Base-by-base conservation (phyloP, 495 filamentous ascomycete genomes). In the Penicillium cataractarum region DNA sequence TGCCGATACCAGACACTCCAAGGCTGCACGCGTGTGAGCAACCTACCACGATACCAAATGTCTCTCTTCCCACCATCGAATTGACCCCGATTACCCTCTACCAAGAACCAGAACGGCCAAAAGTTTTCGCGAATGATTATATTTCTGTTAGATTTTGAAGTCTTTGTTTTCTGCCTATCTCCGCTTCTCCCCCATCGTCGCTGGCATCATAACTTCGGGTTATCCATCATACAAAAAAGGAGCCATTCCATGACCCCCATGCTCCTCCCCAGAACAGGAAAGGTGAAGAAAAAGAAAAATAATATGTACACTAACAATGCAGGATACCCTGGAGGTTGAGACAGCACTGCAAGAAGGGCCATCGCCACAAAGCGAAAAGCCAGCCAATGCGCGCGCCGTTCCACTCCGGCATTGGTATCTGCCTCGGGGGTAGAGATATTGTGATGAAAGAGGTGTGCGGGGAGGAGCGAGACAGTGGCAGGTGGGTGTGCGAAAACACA, bases 281-380 rank as follows among this genome's bases (percentile, higher is more conserved):
- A 35, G 32, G 32, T 27, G 51, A 37, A 54, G 29, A 52, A 57
- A 67, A 67, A 24, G n/a, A 71, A 68, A 70, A 39, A 62, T 66
- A 71, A 61, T 80, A 80, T 80, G 71, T 80, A 80, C 78, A 80
- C 66, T 77, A 73, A 76, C 70, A 67, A 67, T 37, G 51, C 51
- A 54, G 31, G 37, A n/a, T 15, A 33, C 27, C 31, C 6, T 22
- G 24, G 12, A 65, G 53, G 64, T 71, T n/a, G n/a, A 75, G 73
- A 70, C 59, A 63, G 53, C 57, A 27, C 24, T 27, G 24, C 13
- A 1, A 27, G 12, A 35, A n/a, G n/a, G n/a, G 24, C 53, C 7
- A n/a, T n/a, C n/a, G n/a, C n/a, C n/a, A 19, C n/a, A 15, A 27
- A 15, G 15, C 27, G 37, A 26, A 32, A 10, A 39, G 31, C 33